A percentile compares a stretch with the other conserved stretches of the same genome.
These are phyloP conservation scores for Fusarium sp. DNA, from an alignment of 2,329 filamentous ascomycete species.

Conservation along the genomic window DNA sequence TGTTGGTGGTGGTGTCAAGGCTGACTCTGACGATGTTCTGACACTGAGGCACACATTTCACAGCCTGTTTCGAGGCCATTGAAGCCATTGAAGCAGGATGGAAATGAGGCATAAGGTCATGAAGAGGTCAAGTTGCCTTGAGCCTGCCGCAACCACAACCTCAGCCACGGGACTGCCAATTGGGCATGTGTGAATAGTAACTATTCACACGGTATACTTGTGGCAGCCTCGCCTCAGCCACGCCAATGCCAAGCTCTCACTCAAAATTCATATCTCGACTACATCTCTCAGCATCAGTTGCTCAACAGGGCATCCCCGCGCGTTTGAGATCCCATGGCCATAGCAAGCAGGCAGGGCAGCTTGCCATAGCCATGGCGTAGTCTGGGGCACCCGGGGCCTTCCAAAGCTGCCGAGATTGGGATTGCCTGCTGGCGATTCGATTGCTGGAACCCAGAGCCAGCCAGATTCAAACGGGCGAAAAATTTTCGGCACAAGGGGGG, in stretches of 20 bases:
- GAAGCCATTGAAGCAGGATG: neutral
- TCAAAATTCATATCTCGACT: neutral
- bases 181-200: slow-evolving; percentile 10
- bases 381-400: slow-evolving; percentile 31
- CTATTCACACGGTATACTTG: slow-evolving; percentile 20
- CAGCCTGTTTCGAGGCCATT: neutral
- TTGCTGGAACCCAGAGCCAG: neutral
- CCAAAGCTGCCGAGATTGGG: slow-evolving; percentile 30
- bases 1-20: neutral
- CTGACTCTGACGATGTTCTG: neutral
- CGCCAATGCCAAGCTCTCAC: neutral
- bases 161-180: slow-evolving; percentile 14
- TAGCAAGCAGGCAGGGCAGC: neutral
- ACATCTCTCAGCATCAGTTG: neutral
- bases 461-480: slow-evolving; percentile 32
- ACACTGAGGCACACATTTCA: neutral
- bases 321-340: neutral
- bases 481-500: slow-evolving; percentile 41
- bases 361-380: slow-evolving; percentile 14
- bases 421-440: slow-evolving; percentile 17
- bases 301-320: neutral
- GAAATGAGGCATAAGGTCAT: slow-evolving; percentile 15
- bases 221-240: slow-evolving; percentile 27
- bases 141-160: slow-evolving; percentile 7
- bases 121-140: slow-evolving; percentile 34